Conservation (phyloP, 2,329 filamentous ascomycete genomes). For the Colletotrichum sojae region DNA sequence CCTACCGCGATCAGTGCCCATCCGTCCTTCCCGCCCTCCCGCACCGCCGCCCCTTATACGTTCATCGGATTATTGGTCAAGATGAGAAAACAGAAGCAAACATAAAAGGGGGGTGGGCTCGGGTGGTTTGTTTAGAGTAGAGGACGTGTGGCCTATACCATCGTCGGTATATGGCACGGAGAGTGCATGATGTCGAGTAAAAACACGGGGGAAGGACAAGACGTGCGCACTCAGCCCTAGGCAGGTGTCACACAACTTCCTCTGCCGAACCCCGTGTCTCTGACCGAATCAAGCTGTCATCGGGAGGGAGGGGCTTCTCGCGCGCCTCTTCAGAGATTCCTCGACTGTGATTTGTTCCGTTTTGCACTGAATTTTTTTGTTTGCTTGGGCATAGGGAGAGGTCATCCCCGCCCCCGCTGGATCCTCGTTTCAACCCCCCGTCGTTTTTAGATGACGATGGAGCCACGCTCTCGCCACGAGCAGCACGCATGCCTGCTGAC, state of each 20-base stretch:
- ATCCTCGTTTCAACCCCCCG: slow-evolving; percentile 32
- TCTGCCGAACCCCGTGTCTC: background rate
- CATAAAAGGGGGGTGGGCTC: background rate
- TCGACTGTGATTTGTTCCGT: background rate
- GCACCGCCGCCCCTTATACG: background rate
- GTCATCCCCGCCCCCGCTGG: slow-evolving; percentile 8
- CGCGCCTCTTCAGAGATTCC: background rate
- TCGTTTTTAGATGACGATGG: slow-evolving; percentile 36
- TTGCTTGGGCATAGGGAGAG: background rate
- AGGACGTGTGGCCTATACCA: slow-evolving; percentile 6
- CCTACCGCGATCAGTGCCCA: background rate
- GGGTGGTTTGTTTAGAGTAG: slow-evolving; percentile 18
- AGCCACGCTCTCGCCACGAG: slow-evolving; percentile 35
- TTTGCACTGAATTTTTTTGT: background rate
- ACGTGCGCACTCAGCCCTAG: slow-evolving; percentile 20
- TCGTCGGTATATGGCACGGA: slow-evolving; percentile 20
- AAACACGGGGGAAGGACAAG: background rate
- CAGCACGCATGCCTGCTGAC: slow-evolving; percentile 29
- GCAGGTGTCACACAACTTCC: slow-evolving; percentile 4
- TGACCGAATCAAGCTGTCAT: slow-evolving; percentile 11
- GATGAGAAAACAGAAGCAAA: slow-evolving; percentile 8
- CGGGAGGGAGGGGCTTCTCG: background rate
- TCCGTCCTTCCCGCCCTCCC: background rate
- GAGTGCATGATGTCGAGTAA: slow-evolving; percentile 14
- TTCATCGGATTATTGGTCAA: slow-evolving; percentile 19